Conservation (phyloP, 768 basidiomycete genomes). For the Fistulinella prunicolor region DNA sequence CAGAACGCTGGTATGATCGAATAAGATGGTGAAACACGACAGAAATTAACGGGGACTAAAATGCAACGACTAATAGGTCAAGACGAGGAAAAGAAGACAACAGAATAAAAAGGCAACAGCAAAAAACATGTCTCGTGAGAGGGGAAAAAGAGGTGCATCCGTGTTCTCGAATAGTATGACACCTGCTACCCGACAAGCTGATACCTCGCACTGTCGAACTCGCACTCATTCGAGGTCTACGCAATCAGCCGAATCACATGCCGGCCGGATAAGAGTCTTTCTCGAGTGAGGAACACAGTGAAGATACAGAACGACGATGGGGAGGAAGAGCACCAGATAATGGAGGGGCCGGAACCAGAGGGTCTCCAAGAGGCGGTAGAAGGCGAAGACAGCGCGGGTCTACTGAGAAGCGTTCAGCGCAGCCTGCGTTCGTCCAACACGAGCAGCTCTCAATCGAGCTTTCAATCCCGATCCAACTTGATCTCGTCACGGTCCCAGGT, state of each 20-base stretch:
- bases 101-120: too few relatives aligned
- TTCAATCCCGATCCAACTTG: constrained; percentile 28
- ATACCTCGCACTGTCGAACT: constrained; percentile 34
- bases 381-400: constrained; percentile 57
- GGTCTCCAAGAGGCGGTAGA: constrained; percentile 60
- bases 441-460: constrained; percentile 36
- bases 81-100: too few relatives aligned
- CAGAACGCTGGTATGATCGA: too few relatives aligned
- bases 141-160: constrained; percentile 51
- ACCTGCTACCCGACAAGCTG: constrained; percentile 37
- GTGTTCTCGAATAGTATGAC: constrained; percentile 42
- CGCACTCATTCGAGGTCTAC: too few relatives aligned
- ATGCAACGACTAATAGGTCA: too few relatives aligned
- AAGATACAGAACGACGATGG: constrained; percentile 32
- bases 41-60: too few relatives aligned
- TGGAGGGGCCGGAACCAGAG: constrained; percentile 47
- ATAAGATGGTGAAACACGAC: too few relatives aligned
- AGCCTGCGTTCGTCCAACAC: too few relatives aligned
- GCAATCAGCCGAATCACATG: constrained; percentile 49
- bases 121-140: too few relatives aligned
- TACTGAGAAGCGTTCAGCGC: constrained; percentile 50
- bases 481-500: constrained; percentile 40
- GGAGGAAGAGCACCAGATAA: constrained; percentile 35
- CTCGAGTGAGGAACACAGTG: too few relatives aligned
- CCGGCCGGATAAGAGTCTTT: constrained; percentile 31